Percentiles rank a stretch among this genome's conserved stretches.
phyloP scores from a whole-genome alignment of 768 basidiomycete species.

The Pulveroboletus sp. region DNA sequence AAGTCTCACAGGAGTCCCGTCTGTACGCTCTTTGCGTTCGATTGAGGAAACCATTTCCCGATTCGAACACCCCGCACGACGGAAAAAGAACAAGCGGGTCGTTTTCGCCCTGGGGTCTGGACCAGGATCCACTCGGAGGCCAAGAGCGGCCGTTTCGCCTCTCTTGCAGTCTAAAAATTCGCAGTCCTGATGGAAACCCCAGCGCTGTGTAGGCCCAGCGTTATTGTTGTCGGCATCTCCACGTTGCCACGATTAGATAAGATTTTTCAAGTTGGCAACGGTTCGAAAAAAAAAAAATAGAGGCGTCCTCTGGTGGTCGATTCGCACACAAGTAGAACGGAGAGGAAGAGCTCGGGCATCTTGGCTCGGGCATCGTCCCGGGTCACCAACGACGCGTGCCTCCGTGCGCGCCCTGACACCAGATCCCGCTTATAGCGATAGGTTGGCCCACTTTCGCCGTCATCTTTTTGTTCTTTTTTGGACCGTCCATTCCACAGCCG shows the following conservation, averaged over 20 bases:
- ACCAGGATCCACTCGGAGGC: too few species aligned
- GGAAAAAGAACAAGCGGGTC: neutral
- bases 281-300: constrained; percentile 21
- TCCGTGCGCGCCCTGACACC: too few species aligned
- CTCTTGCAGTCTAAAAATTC: too few species aligned
- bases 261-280: constrained; percentile 12
- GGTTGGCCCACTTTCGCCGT: constrained; percentile 8
- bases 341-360: too few species aligned
- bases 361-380: too few species aligned
- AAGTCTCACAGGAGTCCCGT: neutral
- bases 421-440: neutral
- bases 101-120: neutral
- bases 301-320: too few species aligned
- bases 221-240: neutral
- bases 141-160: too few species aligned
- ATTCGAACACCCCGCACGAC: too few species aligned
- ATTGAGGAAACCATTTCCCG: too few species aligned
- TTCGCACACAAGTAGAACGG: neutral
- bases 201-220: neutral
- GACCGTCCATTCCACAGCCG: constrained; percentile 8
- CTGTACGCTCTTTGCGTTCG: neutral
- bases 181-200: too few species aligned
- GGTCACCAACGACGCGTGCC: too few species aligned
- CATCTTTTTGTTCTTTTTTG: neutral
- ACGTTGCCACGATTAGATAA: constrained; percentile 22